Evolutionary conservation across 2,329 filamentous ascomycete species (phyloP).

Genomic region (Colletotrichum coccodes): DNA sequence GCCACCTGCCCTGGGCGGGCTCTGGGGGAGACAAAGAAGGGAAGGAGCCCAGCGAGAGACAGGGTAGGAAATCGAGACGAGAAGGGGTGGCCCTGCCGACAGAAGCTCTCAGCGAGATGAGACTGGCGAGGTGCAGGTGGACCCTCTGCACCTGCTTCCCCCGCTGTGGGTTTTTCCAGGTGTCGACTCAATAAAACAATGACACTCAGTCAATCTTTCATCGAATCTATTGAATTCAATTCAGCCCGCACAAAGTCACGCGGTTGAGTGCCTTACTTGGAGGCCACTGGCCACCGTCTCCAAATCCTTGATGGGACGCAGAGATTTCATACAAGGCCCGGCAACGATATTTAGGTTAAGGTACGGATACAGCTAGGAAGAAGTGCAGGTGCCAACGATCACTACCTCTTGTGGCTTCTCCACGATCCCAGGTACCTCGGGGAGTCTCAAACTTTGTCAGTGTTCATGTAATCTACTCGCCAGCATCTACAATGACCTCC

Average conservation of each 20-base stretch:
- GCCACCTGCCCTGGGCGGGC: neutral
- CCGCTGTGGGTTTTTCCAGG: neutral
- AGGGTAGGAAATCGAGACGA: neutral
- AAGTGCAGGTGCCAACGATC: neutral
- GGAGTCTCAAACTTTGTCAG: too few species aligned
- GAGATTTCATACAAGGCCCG: slow-evolving; percentile 8
- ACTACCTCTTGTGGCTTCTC: neutral
- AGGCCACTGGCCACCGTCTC: neutral
- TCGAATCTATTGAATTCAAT: neutral
- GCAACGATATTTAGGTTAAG: slow-evolving; percentile 5
- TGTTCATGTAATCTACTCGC: neutral
- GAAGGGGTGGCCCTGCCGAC: slow-evolving; percentile 14
- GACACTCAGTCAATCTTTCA: neutral
- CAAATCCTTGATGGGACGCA: neutral
- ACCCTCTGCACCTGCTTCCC: neutral
- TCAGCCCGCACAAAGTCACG: neutral
- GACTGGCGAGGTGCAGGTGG: slow-evolving; percentile 16
- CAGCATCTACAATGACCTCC: neutral
- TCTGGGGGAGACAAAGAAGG: slow-evolving; percentile 18
- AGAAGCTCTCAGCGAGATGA: slow-evolving; percentile 11
- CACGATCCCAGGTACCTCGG: neutral
- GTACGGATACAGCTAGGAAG: slow-evolving; percentile 8
- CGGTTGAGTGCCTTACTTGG: neutral
- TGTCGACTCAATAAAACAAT: slow-evolving; percentile 16
- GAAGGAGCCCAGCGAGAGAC: slow-evolving; percentile 11